Conservation (phyloP, 371 early-diverging fungal species). For the Chytridiales sp. region DNA sequence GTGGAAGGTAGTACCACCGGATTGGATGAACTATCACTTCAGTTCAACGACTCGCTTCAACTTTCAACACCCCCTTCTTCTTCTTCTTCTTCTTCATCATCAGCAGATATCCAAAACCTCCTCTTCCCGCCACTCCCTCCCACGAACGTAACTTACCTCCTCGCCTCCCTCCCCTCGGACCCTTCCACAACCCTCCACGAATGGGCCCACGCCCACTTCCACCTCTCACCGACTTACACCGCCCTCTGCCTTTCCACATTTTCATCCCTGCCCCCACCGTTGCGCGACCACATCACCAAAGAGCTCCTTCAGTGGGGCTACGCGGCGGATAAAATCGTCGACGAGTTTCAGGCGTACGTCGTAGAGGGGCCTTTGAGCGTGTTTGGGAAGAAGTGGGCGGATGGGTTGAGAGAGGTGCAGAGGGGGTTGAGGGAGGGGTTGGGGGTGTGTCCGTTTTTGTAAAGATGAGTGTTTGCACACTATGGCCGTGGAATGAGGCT, state of each 20-base stretch:
- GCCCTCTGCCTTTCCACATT: constrained; percentile 18
- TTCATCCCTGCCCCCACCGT: constrained; percentile 9
- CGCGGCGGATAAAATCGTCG: constrained; percentile 31
- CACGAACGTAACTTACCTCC: constrained; percentile 25
- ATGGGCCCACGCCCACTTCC: constrained; percentile 46
- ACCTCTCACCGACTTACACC: constrained; percentile 26
- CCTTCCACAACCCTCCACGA: constrained; percentile 47
- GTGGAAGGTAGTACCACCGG: too few relatives aligned
- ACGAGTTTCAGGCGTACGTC: constrained; percentile 54
- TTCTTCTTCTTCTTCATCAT: too few relatives aligned
- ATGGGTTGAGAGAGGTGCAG: constrained; percentile 14
- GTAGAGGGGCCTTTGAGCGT: constrained; percentile 39
- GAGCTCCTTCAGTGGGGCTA: constrained; percentile 40
- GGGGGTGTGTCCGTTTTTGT: constrained; percentile 17
- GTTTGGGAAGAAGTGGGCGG: constrained; percentile 44
- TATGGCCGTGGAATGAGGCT: too few relatives aligned
- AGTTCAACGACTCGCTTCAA: too few relatives aligned
- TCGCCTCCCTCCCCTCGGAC: constrained; percentile 35
- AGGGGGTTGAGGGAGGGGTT: constrained; percentile 15
- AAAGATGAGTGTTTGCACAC: neutral
- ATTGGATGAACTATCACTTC: too few relatives aligned
- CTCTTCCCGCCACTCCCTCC: too few relatives aligned
- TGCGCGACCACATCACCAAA: constrained; percentile 23
- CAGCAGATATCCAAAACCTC: too few relatives aligned
- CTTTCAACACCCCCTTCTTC: too few relatives aligned